Percentiles rank a stretch among this genome's conserved stretches.
These are phyloP conservation scores for Solanum tarijense DNA, from an alignment of 257 asterid species.

Conservation along the genomic window DNA sequence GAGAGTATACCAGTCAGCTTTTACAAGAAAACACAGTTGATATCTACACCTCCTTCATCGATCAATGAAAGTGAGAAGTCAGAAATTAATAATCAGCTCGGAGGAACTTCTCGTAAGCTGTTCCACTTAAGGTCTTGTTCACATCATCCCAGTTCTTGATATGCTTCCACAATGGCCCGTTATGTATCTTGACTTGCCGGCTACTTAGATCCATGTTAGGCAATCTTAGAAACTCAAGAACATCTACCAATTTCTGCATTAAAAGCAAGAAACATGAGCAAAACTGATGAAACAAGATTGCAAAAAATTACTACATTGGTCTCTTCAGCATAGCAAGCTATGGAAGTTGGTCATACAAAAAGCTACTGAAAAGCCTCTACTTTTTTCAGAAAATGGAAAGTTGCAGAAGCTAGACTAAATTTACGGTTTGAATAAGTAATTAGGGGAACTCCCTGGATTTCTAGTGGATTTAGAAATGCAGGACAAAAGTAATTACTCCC, in stretches of 20 bases:
- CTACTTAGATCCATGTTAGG: constrained; percentile 59
- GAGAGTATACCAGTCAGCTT: constrained; percentile 5
- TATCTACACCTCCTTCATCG: constrained; percentile 17
- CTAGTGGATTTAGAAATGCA: neutral
- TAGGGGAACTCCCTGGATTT: neutral
- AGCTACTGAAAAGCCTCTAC: neutral
- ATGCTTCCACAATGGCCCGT: constrained; percentile 59
- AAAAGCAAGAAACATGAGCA: neutral
- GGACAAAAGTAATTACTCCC: neutral
- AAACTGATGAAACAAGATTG: neutral
- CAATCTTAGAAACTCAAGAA: constrained; percentile 56
- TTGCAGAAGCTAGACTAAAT: neutral
- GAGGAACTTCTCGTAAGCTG: constrained; percentile 61
- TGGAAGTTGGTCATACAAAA: neutral
- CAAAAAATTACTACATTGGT: neutral
- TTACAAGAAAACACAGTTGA: neutral
- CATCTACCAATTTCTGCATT: constrained; percentile 62
- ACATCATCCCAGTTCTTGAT: constrained; percentile 79
- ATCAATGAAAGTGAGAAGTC: constrained; percentile 10
- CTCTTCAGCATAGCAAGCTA: neutral
- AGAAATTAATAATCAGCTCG: constrained; percentile 38
- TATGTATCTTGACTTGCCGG: constrained; percentile 88
- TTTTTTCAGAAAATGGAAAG: neutral
- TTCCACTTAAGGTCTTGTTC: constrained; percentile 51
- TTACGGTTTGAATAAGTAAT: neutral